These are phyloP conservation scores for Exophiala alcalophila DNA, from an alignment of 2,329 filamentous ascomycete species.

Conservation along the genomic window DNA sequence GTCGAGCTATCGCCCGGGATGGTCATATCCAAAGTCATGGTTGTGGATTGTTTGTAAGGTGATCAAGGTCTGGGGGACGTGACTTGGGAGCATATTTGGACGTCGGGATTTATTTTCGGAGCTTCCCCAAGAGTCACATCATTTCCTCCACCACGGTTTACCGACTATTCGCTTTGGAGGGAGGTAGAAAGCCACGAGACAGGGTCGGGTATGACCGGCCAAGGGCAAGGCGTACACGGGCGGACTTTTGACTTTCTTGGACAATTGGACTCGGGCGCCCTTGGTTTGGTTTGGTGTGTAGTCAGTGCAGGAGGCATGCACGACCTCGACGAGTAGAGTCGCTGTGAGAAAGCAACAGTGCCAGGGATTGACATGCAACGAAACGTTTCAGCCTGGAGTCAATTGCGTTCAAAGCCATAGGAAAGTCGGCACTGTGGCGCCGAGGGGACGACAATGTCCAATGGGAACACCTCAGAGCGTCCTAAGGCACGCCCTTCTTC, in stretches of 20 bases:
- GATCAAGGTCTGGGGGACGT: conserved; percentile 5
- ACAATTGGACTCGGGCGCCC: not conserved
- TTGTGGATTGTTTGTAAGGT: conserved; percentile 4
- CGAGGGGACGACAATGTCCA: conserved; percentile 6
- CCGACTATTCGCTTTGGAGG: conserved; percentile 5
- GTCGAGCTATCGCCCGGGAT: conserved; percentile 10
- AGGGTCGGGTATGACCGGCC: conserved; percentile 22
- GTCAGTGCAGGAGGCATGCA: conserved; percentile 3
- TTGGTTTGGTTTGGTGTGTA: conserved; percentile 5
- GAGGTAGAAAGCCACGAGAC: conserved; percentile 13
- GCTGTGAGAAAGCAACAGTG: not conserved
- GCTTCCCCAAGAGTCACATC: conserved; percentile 3
- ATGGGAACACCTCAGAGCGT: conserved; percentile 10
- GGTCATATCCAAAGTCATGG: conserved; percentile 16
- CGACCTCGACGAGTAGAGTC: not conserved
- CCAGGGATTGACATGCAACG: conserved; percentile 5
- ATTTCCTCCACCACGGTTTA: conserved; percentile 3
- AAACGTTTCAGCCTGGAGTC: conserved; percentile 26
- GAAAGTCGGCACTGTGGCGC: conserved; percentile 22
- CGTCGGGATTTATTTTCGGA: conserved; percentile 2
- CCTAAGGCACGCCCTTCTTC: conserved; percentile 11
- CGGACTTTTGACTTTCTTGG: not conserved
- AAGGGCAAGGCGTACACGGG: conserved; percentile 23
- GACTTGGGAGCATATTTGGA: conserved; percentile 6
- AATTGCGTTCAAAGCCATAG: conserved; percentile 1